phyloP scores from a whole-genome alignment of 2,329 filamentous ascomycete species.

The Emericellopsis atlantica region DNA sequence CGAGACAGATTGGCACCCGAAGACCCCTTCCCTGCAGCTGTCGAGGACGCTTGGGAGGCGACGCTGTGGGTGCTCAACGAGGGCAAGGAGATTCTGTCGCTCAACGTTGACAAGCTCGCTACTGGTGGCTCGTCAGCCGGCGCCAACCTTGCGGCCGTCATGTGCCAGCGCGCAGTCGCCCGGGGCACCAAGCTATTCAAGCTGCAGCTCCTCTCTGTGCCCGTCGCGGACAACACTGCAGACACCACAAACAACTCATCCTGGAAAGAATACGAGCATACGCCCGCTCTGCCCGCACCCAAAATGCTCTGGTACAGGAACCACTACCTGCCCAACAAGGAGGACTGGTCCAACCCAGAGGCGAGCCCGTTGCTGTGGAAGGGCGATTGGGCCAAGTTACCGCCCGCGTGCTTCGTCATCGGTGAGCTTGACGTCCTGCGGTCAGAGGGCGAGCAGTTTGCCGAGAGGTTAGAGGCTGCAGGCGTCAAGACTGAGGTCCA shows the following conservation, averaged over 20 bases:
- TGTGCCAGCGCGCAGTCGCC: constrained; percentile 34
- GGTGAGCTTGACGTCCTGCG: constrained; percentile 44
- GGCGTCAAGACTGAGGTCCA: constrained; percentile 31
- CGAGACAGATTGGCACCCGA: constrained; percentile 38
- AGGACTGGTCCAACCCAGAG: constrained; percentile 33
- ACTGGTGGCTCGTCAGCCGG: constrained; percentile 27
- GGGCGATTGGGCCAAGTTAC: constrained; percentile 34
- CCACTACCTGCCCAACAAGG: constrained; percentile 37
- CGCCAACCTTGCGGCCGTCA: constrained; percentile 36
- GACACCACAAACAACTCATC: constrained; percentile 21
- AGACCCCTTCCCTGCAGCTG: constrained; percentile 40
- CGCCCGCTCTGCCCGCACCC: constrained; percentile 35
- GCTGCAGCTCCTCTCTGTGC: constrained; percentile 41
- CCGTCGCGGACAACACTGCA: constrained; percentile 46
- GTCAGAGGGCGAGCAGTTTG: constrained; percentile 39
- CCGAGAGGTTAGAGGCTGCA: constrained; percentile 27
- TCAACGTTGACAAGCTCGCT: constrained; percentile 21
- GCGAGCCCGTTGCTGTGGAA: constrained; percentile 39
- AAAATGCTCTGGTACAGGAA: constrained; percentile 51
- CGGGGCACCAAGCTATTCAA: constrained; percentile 15
- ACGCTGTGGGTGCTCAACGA: constrained; percentile 29
- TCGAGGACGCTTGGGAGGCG: constrained; percentile 43
- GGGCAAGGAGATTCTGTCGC: constrained; percentile 14
- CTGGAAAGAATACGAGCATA: constrained; percentile 36
- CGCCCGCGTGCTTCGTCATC: constrained; percentile 35